Conservation (phyloP, 1,139 yeast species). For the Taphrina flavorubra region DNA sequence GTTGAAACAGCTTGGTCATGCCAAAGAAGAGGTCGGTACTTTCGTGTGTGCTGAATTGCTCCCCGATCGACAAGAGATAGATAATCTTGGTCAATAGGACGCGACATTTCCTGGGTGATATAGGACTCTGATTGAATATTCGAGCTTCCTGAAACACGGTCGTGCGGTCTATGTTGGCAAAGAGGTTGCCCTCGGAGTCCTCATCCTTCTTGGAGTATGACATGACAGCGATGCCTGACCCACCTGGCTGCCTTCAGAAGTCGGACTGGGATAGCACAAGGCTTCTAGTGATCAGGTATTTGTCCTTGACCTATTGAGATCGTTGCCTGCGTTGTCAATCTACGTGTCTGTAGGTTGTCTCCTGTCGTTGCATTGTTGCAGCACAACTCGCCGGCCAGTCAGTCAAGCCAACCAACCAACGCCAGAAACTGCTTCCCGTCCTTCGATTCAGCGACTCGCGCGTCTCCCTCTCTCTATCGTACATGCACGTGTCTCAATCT, state of each 20-base stretch:
- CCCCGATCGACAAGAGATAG: conserved; percentile 65
- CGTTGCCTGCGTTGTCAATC: background rate
- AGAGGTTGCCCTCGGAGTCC: conserved; percentile 28
- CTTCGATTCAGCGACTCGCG: background rate
- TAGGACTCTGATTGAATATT: conserved; percentile 90
- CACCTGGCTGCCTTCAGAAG: background rate
- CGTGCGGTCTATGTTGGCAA: conserved; percentile 78
- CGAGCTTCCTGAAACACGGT: conserved; percentile 95
- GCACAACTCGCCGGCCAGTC: no score
- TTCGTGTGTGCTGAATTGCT: conserved; percentile 76
- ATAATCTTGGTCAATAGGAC: conserved; percentile 69
- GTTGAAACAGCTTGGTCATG: conserved; percentile 91
- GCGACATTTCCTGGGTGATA: conserved; percentile 87
- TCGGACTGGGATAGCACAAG: background rate
- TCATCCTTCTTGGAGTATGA: conserved; percentile 35
- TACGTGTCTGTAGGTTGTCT: background rate
- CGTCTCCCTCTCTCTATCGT: background rate
- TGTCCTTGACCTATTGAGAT: background rate
- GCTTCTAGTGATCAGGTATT: background rate
- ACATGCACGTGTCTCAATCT: background rate
- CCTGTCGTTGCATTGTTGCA: no score
- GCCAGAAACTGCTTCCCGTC: background rate
- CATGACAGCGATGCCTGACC: conserved; percentile 14
- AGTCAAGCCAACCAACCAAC: background rate
- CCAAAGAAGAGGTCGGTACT: conserved; percentile 93